Base-by-base conservation (phyloP, 2,329 filamentous ascomycete species). In the Leptosphaerulina australis region DNA sequence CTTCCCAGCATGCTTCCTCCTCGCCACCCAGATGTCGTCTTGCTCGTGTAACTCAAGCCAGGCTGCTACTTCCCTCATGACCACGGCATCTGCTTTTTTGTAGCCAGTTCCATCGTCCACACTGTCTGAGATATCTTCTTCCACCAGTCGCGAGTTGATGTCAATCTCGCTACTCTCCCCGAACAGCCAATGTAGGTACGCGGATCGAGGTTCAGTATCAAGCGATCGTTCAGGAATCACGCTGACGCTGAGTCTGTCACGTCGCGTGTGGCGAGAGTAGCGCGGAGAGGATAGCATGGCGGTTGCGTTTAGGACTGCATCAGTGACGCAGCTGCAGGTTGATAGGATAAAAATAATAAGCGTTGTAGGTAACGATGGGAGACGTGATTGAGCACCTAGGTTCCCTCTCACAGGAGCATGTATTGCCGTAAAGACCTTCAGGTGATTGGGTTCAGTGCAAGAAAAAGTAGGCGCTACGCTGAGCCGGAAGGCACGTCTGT, bases 51-150 rank as follows among this genome's bases (percentile, higher is more conserved):
- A 43, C 18, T 62, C 40, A 4, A 62, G 25, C 55, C 56, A 66
- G 4, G 65, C 56, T 14, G 50, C 55, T 1, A 67, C 51, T 37
- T 64, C 58, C 7, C 41, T 46, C 40, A 62, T 54, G 9, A 62
- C 36, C 2, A 25, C 33, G 11, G 56, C 47, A 15, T 66, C 50
- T 17, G 38, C 40, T 46, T 55, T 28, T 36, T 10, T 24, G 29
- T 29, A 17, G 3, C 28, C 29, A 22, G 9, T 18, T 8, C 12
- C 28, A 22, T 34, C 22, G 4, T 40, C 35, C 8, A 11, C 17
- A 3, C 11, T 10, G 9, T 34, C 22, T 5, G 29, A 10, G n/a
- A n/a, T n/a, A 10, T 15, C 12, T n/a, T 26, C 15, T 5, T 47
- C 35, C 2, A n/a, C 15, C 5, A 47, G 15, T 7, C 14, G 49